Conservation (phyloP, 495 filamentous ascomycete genomes). For the Aspergillus bertholletiae region DNA sequence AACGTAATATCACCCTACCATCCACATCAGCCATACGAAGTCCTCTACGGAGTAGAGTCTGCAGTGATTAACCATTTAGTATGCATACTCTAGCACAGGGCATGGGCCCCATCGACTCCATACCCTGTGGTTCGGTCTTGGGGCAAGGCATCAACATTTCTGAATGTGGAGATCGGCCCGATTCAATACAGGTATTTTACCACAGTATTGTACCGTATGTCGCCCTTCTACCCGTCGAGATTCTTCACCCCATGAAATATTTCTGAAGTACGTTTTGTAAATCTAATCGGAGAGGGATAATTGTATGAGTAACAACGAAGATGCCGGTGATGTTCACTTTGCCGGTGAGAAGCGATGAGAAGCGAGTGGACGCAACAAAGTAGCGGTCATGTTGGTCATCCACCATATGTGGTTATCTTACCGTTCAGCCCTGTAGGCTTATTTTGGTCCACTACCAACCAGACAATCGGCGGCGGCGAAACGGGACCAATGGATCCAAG, state of each 20-base stretch:
- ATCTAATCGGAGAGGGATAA: not conserved
- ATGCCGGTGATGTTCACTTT: not conserved
- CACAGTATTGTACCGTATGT: too few species aligned
- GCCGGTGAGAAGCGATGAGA: not conserved
- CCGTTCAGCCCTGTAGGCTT: conserved; percentile 21
- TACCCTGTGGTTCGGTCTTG: conserved; percentile 1
- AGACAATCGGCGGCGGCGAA: conserved; percentile 7
- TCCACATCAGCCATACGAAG: not conserved
- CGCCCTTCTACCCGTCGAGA: too few species aligned
- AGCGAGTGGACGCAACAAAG: not conserved
- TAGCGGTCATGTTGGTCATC: not conserved
- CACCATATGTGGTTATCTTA: conserved; percentile 5
- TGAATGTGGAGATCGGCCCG: conserved; percentile 2
- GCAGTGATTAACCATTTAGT: not conserved
- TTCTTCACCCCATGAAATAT: too few species aligned
- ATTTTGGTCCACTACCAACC: not conserved
- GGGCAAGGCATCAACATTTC: conserved; percentile 21
- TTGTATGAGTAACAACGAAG: not conserved
- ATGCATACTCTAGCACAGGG: not conserved
- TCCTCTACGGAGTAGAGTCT: too few species aligned
- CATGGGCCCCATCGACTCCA: not conserved
- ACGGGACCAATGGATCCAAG: conserved; percentile 9
- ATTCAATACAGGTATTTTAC: conserved; percentile 6
- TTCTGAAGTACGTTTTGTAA: not conserved
- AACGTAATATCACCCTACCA: not conserved